A percentile compares a stretch with the other conserved stretches of the same genome.
Conservation (phyloP, 495 filamentous ascomycete genomes). For the Trichoderma parareesei region DNA sequence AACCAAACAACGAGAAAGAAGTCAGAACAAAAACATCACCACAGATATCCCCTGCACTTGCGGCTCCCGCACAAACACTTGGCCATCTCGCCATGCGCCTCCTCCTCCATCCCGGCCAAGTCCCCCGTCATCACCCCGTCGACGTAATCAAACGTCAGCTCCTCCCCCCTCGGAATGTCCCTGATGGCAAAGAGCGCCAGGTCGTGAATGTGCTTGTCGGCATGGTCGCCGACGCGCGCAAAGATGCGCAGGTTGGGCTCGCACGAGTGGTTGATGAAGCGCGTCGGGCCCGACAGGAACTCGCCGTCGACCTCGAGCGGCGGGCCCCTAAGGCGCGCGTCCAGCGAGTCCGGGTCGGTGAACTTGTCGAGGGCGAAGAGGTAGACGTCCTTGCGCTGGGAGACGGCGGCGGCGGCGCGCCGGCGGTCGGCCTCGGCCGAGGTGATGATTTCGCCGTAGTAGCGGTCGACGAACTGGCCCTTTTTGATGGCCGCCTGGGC, state of each 20-base stretch:
- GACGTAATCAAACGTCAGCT: slow-evolving; percentile 85
- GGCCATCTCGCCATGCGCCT: slow-evolving; percentile 35
- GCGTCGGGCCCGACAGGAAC: slow-evolving; percentile 49
- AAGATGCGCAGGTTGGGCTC: slow-evolving; percentile 70
- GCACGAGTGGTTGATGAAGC: slow-evolving; percentile 72
- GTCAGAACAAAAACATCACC: slow-evolving; percentile 27
- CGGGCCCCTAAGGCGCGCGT: slow-evolving; percentile 30
- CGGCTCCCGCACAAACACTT: slow-evolving; percentile 59
- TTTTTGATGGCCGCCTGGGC: slow-evolving; percentile 47
- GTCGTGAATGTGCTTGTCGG: slow-evolving; percentile 70
- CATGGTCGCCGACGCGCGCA: slow-evolving; percentile 69
- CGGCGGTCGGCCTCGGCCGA: slow-evolving; percentile 44
- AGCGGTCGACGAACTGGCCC: slow-evolving; percentile 72
- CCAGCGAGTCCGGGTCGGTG: slow-evolving; percentile 37
- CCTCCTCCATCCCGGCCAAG: slow-evolving; percentile 36
- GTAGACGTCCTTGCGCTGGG: slow-evolving; percentile 54
- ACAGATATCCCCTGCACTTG: slow-evolving; percentile 63
- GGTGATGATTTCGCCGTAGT: slow-evolving; percentile 38
- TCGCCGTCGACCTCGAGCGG: slow-evolving; percentile 49
- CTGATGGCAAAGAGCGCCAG: slow-evolving; percentile 75
- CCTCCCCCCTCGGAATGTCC: slow-evolving; percentile 59
- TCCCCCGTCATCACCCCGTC: slow-evolving; percentile 44
- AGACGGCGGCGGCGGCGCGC: slow-evolving; percentile 41
- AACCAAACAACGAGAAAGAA: background rate
- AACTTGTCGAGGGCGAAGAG: slow-evolving; percentile 84